phyloP scores from a whole-genome alignment of 306 rosid genomes.

The Quercus variabilis region DNA sequence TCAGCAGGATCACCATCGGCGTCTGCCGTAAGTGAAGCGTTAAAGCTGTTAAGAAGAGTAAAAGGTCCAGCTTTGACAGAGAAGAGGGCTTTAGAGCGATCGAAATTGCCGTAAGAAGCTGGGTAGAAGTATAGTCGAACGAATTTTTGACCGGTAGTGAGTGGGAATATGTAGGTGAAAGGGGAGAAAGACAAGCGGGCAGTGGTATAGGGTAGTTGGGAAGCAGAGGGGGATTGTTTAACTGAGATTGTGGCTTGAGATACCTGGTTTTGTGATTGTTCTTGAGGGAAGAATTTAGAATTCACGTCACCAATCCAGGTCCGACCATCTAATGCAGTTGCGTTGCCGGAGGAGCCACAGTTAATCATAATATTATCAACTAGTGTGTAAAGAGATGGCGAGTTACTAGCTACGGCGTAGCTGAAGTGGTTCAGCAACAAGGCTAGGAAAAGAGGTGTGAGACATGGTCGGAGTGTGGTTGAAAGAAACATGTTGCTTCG shows the following conservation, averaged over 20 bases:
- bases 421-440: no score
- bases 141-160: slow-evolving; percentile 42
- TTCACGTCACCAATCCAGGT: background rate
- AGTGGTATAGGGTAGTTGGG: slow-evolving; percentile 32
- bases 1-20: no score
- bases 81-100: slow-evolving; percentile 23
- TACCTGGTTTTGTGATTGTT: background rate
- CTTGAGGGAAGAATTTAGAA: background rate
- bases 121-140: slow-evolving; percentile 42
- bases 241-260: background rate
- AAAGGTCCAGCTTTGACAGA: slow-evolving; percentile 28
- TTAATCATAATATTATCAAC: background rate
- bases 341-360: slow-evolving; percentile 8
- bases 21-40: slow-evolving; percentile 31
- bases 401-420: no score
- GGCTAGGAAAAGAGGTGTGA: no score
- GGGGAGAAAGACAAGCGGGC: slow-evolving; percentile 33
- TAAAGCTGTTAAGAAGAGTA: slow-evolving; percentile 34
- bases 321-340: background rate
- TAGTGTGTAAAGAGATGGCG: background rate
- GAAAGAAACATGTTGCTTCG: no score
- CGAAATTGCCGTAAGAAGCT: slow-evolving; percentile 18
- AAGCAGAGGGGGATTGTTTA: background rate
- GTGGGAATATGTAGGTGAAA: slow-evolving; percentile 35
- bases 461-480: no score